Percentiles rank a stretch among this genome's conserved stretches.
These are phyloP conservation scores for Emiliania huxleyi DNA, from an alignment of 78 protist genomes.

Conservation along the genomic window DNA sequence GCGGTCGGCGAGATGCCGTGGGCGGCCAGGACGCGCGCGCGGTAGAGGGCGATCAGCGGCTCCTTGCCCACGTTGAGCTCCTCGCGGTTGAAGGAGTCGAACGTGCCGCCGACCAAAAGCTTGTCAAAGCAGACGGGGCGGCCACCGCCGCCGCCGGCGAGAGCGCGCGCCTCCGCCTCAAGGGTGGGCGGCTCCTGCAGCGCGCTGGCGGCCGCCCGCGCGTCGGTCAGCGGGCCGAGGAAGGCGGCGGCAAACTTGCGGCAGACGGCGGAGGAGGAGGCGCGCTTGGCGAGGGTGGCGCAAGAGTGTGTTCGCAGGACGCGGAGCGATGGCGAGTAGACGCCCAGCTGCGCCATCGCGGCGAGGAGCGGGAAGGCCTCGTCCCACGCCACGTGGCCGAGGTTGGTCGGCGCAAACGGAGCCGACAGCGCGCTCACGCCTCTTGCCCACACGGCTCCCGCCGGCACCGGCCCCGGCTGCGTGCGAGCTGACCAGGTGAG, in stretches of 20 bases:
- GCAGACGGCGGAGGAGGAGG: neutral
- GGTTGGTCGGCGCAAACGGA: neutral
- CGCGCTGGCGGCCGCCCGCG: neutral
- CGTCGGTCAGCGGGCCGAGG: neutral
- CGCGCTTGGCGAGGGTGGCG: neutral
- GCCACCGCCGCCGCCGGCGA: neutral
- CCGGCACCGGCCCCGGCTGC: neutral
- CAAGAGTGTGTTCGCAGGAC: neutral
- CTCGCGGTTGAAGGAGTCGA: neutral
- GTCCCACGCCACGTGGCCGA: conserved; percentile 1
- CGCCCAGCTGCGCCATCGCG: conserved; percentile 5
- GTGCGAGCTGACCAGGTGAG: neutral
- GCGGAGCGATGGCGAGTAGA: neutral
- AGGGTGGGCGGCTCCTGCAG: neutral
- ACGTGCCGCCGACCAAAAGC: neutral
- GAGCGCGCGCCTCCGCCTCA: neutral
- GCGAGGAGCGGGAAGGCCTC: conserved; percentile 1
- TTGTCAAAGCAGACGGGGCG: neutral
- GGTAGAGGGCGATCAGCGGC: conserved; percentile 10
- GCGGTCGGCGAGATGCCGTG: neutral
- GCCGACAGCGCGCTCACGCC: neutral
- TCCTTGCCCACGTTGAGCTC: conserved; percentile 3
- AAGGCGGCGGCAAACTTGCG: neutral
- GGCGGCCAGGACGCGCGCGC: neutral
- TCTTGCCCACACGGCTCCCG: neutral